Evolutionary conservation across 768 basidiomycete species (phyloP), one percentile per base, ranked within the genome.

Genomic region (Phaeotremella skinneri): DNA sequence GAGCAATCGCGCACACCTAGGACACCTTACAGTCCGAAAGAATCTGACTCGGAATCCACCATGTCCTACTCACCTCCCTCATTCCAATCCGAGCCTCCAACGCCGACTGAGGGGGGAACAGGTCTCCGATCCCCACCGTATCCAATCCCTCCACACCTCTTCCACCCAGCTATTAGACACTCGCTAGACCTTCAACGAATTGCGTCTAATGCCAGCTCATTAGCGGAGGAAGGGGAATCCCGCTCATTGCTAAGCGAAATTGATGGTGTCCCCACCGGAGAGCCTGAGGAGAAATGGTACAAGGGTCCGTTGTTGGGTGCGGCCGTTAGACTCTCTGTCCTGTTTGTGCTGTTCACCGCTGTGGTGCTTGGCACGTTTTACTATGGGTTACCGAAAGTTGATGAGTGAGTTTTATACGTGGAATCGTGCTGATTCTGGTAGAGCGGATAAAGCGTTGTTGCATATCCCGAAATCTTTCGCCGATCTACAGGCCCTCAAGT

Each of bases 391-490:
- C 91, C 91, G 1, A 83, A 85, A 4, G 77, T 94, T 60, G 85
- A 90, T 58, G 82, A 85, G 89, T 89, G 68, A 69, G 89, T 83
- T 25, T 48, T 41, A 52, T 49, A 21, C 34, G 3, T 16, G 21
- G 20, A 21, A 23, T 25, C 20, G 27, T 52, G 20, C 51, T 54
- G 25, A 37, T 49, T 27, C n/a, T 50, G 17, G 25, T 34, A 68
- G 64, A 39, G 84, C 81, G 50, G 91, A 98, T 80, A 84, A 86
- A 34, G 85, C 84, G 0, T 73, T 82, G 27, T 81, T 98, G 25
- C 86, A 85, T 67, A 83, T 98, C 52, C 94, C 94, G 13, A 90
- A 87, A 74, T 89, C 87, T 2, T 97, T 98, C 66, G 82, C 81
- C 20, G 85, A 97, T 74, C 82, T 98, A 11, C 86, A 97, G 72